These are phyloP conservation scores for Aureobasidium mangrovei DNA, from an alignment of 2,329 filamentous ascomycete species.

Conservation along the genomic window DNA sequence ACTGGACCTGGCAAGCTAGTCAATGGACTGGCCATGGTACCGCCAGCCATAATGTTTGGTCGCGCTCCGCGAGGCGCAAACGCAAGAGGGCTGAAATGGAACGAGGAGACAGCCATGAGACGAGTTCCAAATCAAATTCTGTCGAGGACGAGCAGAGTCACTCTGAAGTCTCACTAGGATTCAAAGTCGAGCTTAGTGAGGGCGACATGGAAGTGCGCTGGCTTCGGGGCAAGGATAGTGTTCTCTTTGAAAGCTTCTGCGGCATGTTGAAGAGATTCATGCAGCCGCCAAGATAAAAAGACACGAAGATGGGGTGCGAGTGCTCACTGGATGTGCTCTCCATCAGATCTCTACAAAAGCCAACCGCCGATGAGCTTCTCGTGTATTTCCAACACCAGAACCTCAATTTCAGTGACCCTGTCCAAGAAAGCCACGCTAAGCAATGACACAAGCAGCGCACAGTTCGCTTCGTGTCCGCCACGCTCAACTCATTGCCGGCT, in stretches of 20 bases:
- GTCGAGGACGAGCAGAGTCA: background rate
- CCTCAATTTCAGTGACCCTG: background rate
- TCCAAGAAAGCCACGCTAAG: background rate
- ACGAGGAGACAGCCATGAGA: background rate
- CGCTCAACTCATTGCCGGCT: background rate
- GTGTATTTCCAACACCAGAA: too few species aligned
- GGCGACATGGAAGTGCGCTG: slow-evolving; percentile 49
- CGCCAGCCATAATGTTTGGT: slow-evolving; percentile 68
- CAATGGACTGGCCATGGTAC: slow-evolving; percentile 52
- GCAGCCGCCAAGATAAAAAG: background rate
- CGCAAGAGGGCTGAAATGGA: slow-evolving; percentile 27
- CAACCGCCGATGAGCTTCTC: too few species aligned
- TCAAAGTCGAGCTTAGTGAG: slow-evolving; percentile 31
- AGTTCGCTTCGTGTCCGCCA: background rate
- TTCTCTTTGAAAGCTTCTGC: slow-evolving; percentile 78
- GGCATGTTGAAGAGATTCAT: slow-evolving; percentile 58
- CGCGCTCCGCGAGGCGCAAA: slow-evolving; percentile 60
- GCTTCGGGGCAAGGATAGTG: slow-evolving; percentile 64
- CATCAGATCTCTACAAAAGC: too few species aligned
- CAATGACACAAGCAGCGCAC: slow-evolving; percentile 1
- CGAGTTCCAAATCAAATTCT: background rate
- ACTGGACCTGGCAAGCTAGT: slow-evolving; percentile 55
- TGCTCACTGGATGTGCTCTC: too few species aligned
- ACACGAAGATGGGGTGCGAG: background rate
- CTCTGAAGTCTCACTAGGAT: slow-evolving; percentile 27